Evolutionary conservation across 768 basidiomycete species (phyloP).

Genomic region (Porphyrellus cyaneotinctus): DNA sequence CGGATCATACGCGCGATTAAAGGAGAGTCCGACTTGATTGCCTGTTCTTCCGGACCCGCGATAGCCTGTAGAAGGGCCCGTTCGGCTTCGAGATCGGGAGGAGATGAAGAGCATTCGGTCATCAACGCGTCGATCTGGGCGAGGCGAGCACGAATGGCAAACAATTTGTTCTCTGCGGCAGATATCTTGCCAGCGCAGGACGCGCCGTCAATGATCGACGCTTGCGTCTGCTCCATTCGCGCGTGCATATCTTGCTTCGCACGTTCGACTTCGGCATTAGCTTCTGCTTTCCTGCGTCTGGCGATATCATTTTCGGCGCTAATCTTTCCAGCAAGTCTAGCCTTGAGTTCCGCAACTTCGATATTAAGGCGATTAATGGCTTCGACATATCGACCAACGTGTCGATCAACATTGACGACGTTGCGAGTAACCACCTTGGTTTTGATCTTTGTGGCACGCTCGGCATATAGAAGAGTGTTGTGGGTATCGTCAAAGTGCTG

Average conservation of each 20-base stretch:
- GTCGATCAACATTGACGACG: slow-evolving; percentile 89
- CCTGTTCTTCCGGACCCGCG: slow-evolving; percentile 67
- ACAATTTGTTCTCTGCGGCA: slow-evolving; percentile 67
- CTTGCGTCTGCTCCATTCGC: slow-evolving; percentile 68
- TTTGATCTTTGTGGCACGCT: slow-evolving; percentile 97
- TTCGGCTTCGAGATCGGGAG: slow-evolving; percentile 67
- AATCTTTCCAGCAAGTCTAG: slow-evolving; percentile 72
- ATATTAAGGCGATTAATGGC: slow-evolving; percentile 85
- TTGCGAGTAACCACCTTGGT: slow-evolving; percentile 96
- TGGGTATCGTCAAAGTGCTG: slow-evolving; percentile 98
- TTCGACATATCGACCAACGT: slow-evolving; percentile 93
- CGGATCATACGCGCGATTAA: slow-evolving; percentile 58
- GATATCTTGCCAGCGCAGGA: slow-evolving; percentile 65
- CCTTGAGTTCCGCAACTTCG: slow-evolving; percentile 83
- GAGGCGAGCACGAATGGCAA: slow-evolving; percentile 58
- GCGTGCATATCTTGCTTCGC: slow-evolving; percentile 67
- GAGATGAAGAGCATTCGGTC: slow-evolving; percentile 29
- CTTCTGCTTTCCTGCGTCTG: slow-evolving; percentile 67
- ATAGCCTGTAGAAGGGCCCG: slow-evolving; percentile 63
- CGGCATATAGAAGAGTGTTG: slow-evolving; percentile 96
- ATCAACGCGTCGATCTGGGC: slow-evolving; percentile 48
- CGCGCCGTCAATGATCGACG: slow-evolving; percentile 73
- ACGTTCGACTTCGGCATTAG: slow-evolving; percentile 66
- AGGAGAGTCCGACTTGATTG: slow-evolving; percentile 53
- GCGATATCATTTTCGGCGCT: slow-evolving; percentile 57